These are phyloP conservation scores for Echeveria elegans DNA, from an alignment of 164 flowering plant genomes.

Conservation along the genomic window DNA sequence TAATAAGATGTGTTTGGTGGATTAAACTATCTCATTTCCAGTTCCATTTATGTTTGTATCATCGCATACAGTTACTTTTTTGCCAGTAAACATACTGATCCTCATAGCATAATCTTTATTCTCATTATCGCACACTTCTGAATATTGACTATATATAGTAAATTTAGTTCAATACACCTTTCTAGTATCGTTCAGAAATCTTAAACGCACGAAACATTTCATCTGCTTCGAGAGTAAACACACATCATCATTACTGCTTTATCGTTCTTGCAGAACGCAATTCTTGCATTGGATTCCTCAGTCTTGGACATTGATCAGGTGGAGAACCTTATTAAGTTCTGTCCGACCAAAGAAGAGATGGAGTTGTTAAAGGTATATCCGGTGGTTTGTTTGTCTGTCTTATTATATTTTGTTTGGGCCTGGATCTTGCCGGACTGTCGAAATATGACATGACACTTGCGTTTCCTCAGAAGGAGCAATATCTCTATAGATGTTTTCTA, in stretches of 20 bases:
- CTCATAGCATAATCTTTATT: background rate
- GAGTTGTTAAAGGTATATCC: conserved; percentile 87
- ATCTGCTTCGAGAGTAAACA: background rate
- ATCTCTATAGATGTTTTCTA: no score
- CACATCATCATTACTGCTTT: background rate
- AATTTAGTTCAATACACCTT: background rate
- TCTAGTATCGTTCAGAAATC: background rate
- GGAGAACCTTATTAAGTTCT: conserved; percentile 92
- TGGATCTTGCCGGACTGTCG: no score
- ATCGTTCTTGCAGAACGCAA: conserved; percentile 48
- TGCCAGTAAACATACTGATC: background rate
- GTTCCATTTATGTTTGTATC: no score
- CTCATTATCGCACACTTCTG: background rate
- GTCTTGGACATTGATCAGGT: conserved; percentile 92
- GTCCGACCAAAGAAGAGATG: conserved; percentile 91
- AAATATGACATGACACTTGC: no score
- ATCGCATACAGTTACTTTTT: background rate
- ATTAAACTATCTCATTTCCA: background rate
- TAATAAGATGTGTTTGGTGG: background rate
- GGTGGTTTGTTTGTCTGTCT: no score
- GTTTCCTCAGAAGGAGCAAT: no score
- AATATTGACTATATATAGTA: background rate
- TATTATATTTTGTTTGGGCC: no score
- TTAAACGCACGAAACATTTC: background rate
- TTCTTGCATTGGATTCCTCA: conserved; percentile 81